Base-by-base conservation (phyloP, 73 alveolate genomes). In the Paramecium sexaurelia region DNA sequence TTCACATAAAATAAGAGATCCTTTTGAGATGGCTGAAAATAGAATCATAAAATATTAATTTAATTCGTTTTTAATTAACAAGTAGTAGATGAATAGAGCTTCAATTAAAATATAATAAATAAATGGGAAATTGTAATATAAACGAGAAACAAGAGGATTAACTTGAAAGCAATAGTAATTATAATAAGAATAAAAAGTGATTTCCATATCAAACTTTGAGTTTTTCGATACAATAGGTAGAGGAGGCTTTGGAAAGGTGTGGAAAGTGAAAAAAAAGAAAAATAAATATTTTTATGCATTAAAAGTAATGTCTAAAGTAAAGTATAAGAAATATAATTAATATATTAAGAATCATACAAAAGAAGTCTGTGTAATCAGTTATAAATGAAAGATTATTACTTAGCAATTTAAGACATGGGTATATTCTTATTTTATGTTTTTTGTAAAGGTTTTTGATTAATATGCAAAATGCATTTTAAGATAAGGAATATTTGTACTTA, bases 191-290 rank as follows among this genome's bases (percentile, higher is more conserved):
- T 24, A 24, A 19, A n/a, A 27, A 69, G 86, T 36, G 27, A 26
- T 22, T 29, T 69, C 86, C 3, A 36, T 69, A 33, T 36, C 36
- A 7, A 69, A 69, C 22, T 69, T 32, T 36, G 13, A 69, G 32
- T 69, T 69, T 33, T 32, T 69, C 10, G 86, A 85, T 85, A 87
- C 84, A 7, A 85, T 85, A 9, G 93, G 93, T 6, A 61, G 66
- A 19, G 93, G 93, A 29, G 93, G 93, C 3, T 85, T 85, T 36
- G 93, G 93, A 1, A 85, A 85, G 35, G 93, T 96, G 36, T 96
- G 98, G 98, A 96, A 93, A 45, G 98, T 95, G 8, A 96, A 96
- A 68, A 92, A 85, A 39, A 94, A 96, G 94, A 94, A 93, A 69
- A 90, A 95, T 32, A 95, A 93, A 47, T 29, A 55, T 39, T 56